Base-by-base conservation (phyloP, 495 filamentous ascomycete genomes). In the Sabuloglossum arenarium region DNA sequence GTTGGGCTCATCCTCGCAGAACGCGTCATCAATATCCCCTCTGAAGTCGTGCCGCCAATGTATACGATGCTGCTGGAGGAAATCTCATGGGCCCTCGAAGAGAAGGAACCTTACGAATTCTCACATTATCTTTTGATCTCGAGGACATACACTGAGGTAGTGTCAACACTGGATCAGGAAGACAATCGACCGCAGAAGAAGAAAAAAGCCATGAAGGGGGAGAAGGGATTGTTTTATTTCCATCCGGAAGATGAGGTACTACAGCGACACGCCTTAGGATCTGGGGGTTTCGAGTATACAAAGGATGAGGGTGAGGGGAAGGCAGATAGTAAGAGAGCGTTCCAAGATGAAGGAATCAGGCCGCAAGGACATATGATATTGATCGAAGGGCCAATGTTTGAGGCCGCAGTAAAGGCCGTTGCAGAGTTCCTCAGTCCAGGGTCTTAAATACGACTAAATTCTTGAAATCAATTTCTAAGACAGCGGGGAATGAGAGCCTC, bases 161-260 rank as follows among this genome's bases (percentile, higher is more conserved):
- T 76, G 58, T 94, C 88, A 0, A 78, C 75, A 58, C 70, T 97
- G 16, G 86, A 91, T 63, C 71, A 76, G 56, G 77, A 81, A 59
- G 80, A 82, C 23, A 64, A 69, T 11, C 82, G 81, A 50, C 76
- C 79, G 21, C 79, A 78, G 66, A 89, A 88, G 74, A 88, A 87
- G 67, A 83, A 79, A 68, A 85, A 85, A 67, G 58, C 63, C 47
- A 60, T 55, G 60, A 71, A 71, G 56, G 73, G 39, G 4, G 61
- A 63, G 8, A 32, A 50, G n/a, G 67, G 68, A 37, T 66, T 68
- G 16, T 89, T 88, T 70, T 94, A 87, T 68, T 99, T 97, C 72
- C 93, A 99, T 66, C 86, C 91, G 1, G 93, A 99, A 68, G 93
- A 99, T 64, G 91, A 99, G 72, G 77, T 89, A 55, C 66, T 96